A percentile compares a stretch with the other conserved stretches of the same genome.
These are phyloP conservation scores for Aschersonia sp. DNA, from an alignment of 2,329 filamentous ascomycete genomes.

Conservation along the genomic window DNA sequence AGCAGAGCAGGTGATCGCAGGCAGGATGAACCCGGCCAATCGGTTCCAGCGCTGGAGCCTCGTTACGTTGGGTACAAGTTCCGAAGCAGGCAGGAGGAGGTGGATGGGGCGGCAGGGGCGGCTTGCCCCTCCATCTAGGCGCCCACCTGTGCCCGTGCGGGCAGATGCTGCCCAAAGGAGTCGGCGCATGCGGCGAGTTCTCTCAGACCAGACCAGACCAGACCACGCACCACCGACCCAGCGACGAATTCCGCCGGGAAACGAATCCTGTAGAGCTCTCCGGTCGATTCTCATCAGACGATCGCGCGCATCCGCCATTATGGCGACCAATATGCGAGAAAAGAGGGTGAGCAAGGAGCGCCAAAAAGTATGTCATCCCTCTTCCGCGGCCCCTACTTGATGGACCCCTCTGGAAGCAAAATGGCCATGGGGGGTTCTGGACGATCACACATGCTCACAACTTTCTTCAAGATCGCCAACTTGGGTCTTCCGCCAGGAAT, in stretches of 20 bases:
- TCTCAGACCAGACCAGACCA: neutral
- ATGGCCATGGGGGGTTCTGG: neutral
- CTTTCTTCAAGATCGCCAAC: conserved; percentile 31
- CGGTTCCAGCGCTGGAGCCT: too few species aligned
- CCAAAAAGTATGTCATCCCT: conserved; percentile 10
- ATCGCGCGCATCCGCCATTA: conserved; percentile 2
- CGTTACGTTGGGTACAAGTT: too few species aligned
- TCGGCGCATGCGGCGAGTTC: neutral
- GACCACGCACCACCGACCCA: too few species aligned
- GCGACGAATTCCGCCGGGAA: too few species aligned
- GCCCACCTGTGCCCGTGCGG: neutral
- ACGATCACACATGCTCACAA: conserved; percentile 6
- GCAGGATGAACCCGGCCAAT: too few species aligned
- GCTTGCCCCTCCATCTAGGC: neutral
- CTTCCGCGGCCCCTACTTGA: neutral
- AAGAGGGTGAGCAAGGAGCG: conserved; percentile 15
- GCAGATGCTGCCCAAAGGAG: neutral
- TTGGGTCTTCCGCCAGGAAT: conserved; percentile 53
- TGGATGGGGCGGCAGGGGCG: neutral
- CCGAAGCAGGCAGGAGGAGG: too few species aligned
- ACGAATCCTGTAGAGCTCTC: too few species aligned
- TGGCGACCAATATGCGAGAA: conserved; percentile 12
- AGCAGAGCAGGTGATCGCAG: too few species aligned
- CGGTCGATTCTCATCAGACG: too few species aligned
- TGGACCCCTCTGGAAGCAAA: too few species aligned